phyloP scores from a whole-genome alignment of 208 protist genomes.

The Crithidia sp. region DNA sequence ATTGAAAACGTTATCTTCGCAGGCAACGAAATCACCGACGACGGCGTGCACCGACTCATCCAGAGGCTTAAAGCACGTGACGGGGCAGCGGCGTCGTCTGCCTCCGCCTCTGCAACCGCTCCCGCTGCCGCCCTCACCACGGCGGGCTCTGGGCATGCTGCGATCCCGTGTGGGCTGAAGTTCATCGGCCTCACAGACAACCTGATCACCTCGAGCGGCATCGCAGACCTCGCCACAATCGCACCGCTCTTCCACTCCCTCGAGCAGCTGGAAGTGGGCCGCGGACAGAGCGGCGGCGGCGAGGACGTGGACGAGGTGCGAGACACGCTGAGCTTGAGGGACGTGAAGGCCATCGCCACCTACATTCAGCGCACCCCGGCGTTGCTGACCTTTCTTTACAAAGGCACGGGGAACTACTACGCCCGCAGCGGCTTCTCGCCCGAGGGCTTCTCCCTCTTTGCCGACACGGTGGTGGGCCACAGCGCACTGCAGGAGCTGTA shows the following conservation, averaged over 20 bases:
- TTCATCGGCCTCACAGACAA: conserved; percentile 61
- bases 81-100: not conserved
- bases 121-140: conserved; percentile 6
- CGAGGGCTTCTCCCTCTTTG: conserved; percentile 36
- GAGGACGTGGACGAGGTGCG: conserved; percentile 41
- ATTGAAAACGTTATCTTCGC: conserved; percentile 48
- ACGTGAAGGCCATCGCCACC: conserved; percentile 29
- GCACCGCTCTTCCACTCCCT: conserved; percentile 32
- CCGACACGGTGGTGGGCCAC: conserved; percentile 30
- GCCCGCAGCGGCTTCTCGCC: conserved; percentile 46
- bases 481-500: conserved; percentile 41
- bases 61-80: conserved; percentile 12
- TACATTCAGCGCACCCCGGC: conserved; percentile 31
- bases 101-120: not conserved
- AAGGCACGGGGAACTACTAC: conserved; percentile 58
- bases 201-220: conserved; percentile 46
- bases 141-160: not conserved
- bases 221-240: conserved; percentile 21
- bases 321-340: conserved; percentile 32
- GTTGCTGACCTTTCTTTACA: conserved; percentile 47
- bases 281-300: conserved; percentile 34
- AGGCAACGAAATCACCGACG: conserved; percentile 66
- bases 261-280: conserved; percentile 51
- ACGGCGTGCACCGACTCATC: conserved; percentile 37
- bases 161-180: conserved; percentile 29